Evolutionary conservation across 2,329 filamentous ascomycete genomes (phyloP).

Genomic region (Fusarium lateritium): DNA sequence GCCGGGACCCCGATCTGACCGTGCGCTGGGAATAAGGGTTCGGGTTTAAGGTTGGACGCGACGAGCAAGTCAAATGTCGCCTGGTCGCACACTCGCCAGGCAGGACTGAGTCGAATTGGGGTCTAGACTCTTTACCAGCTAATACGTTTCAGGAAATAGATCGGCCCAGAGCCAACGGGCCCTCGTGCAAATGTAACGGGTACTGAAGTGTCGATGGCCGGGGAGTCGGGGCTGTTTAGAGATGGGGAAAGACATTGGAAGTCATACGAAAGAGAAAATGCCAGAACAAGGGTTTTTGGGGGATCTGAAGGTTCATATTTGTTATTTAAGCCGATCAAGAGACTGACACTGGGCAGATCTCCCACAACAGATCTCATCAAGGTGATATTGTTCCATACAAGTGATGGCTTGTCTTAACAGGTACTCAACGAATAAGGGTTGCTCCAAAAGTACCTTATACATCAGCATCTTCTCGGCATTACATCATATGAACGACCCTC

Average conservation of each 20-base stretch:
- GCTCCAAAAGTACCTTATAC: slow-evolving; percentile 16
- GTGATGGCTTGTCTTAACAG: neutral
- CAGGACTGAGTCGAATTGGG: slow-evolving; percentile 27
- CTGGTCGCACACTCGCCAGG: slow-evolving; percentile 10
- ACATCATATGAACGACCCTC: slow-evolving; percentile 47
- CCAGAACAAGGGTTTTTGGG: neutral
- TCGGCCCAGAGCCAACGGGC: slow-evolving; percentile 28
- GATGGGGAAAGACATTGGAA: slow-evolving; percentile 1
- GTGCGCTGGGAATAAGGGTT: slow-evolving; percentile 38
- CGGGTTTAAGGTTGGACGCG: slow-evolving; percentile 12
- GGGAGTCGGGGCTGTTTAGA: slow-evolving; percentile 18
- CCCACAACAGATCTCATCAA: neutral
- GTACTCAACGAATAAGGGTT: slow-evolving; percentile 2
- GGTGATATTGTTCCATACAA: neutral
- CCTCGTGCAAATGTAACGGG: slow-evolving; percentile 20
- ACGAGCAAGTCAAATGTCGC: slow-evolving; percentile 1
- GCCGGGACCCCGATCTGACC: slow-evolving; percentile 21
- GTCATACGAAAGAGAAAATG: neutral
- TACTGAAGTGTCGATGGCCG: slow-evolving; percentile 15
- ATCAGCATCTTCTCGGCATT: slow-evolving; percentile 39
- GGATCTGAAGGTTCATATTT: neutral
- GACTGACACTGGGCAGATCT: neutral
- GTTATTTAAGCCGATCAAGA: no score
- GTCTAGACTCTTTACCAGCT: slow-evolving; percentile 37
- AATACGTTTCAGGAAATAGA: slow-evolving; percentile 31